Percentiles rank a stretch among this genome's conserved stretches.
These are phyloP conservation scores for Suillus tomentosus DNA, from an alignment of 768 basidiomycete species.

Conservation along the genomic window DNA sequence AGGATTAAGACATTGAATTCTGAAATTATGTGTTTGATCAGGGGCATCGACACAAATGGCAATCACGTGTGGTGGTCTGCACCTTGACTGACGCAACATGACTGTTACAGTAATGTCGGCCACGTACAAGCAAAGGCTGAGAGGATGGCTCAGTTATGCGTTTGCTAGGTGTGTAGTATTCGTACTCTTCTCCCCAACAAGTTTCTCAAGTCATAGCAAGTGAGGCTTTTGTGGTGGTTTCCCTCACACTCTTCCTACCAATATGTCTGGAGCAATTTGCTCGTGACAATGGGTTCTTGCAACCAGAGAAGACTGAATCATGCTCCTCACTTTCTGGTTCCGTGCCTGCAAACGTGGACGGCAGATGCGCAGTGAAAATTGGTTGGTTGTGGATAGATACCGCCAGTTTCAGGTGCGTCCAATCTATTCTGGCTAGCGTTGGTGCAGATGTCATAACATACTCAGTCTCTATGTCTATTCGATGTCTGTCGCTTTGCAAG, in stretches of 20 bases:
- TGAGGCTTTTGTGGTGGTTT: constrained; percentile 82
- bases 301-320: constrained; percentile 64
- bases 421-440: neutral
- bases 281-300: constrained; percentile 79
- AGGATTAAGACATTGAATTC: neutral
- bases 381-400: constrained; percentile 88
- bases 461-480: constrained; percentile 86
- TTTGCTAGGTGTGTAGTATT: constrained; percentile 64
- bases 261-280: constrained; percentile 89
- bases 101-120: neutral
- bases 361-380: constrained; percentile 78
- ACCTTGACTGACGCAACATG: neutral
- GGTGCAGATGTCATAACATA: constrained; percentile 1
- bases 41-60: neutral
- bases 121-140: constrained; percentile 38
- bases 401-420: constrained; percentile 81
- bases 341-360: constrained; percentile 32
- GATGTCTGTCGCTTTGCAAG: constrained; percentile 84
- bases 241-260: constrained; percentile 78
- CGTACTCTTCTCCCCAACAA: neutral
- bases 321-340: constrained; percentile 41
- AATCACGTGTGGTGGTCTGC: neutral
- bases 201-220: constrained; percentile 35
- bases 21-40: neutral
- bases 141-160: constrained; percentile 84